These are phyloP conservation scores for Euclidium syriacum DNA, from an alignment of 345 rosid genomes.

Conservation along the genomic window DNA sequence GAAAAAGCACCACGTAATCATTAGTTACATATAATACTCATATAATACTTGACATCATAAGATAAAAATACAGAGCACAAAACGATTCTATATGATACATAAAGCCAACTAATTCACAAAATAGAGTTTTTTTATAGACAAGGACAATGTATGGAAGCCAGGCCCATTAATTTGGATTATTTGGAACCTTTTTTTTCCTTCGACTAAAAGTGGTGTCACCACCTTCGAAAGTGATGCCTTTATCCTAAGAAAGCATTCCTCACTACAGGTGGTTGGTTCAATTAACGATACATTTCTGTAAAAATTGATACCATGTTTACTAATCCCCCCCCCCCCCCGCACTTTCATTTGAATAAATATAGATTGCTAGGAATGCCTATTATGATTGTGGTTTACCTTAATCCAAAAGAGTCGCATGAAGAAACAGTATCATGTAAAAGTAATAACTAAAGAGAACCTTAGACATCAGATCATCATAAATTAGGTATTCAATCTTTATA, in stretches of 20 bases:
- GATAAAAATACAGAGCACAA: not conserved
- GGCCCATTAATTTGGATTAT: not conserved
- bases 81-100: not conserved
- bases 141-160: not conserved
- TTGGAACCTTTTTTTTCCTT: not conserved
- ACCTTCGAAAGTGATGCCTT: not conserved
- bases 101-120: not conserved
- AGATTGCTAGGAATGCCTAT: not conserved
- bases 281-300: not conserved
- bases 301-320: not conserved
- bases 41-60: not conserved
- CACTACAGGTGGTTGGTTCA: not conserved
- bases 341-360: not conserved
- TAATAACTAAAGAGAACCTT: not conserved
- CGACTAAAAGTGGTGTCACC: not conserved
- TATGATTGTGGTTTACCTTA: not conserved
- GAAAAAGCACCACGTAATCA: conserved; percentile 37
- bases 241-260: not conserved
- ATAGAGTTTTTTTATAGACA: not conserved
- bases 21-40: conserved; percentile 16
- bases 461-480: not conserved
- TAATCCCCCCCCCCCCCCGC: no score
- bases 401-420: not conserved
- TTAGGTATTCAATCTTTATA: not conserved
- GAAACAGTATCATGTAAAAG: not conserved